phyloP scores from a whole-genome alignment of 176 grass and related monocot species.

The Phyllostachys edulis region DNA sequence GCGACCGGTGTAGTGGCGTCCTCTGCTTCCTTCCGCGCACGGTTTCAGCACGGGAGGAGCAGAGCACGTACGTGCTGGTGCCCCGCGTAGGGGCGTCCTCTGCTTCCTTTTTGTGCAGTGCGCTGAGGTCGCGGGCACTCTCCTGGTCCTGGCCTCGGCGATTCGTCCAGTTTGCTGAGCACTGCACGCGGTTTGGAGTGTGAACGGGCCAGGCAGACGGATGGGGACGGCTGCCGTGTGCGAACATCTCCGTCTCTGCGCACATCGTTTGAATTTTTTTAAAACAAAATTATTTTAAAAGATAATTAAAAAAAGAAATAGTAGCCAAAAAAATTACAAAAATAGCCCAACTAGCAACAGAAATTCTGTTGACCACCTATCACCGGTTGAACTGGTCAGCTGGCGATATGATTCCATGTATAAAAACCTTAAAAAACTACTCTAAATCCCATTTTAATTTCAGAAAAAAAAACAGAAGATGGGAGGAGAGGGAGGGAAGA shows the following conservation, averaged over 20 bases:
- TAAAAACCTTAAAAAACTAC: too few relatives aligned
- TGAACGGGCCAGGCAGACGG: neutral
- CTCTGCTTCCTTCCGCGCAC: neutral
- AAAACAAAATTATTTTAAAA: too few relatives aligned
- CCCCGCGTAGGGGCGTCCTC: neutral
- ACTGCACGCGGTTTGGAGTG: neutral
- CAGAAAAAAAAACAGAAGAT: too few relatives aligned
- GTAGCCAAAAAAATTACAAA: too few relatives aligned
- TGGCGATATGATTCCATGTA: too few relatives aligned
- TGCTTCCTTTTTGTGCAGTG: neutral
- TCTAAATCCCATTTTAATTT: too few relatives aligned
- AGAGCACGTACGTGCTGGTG: neutral
- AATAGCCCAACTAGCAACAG: too few relatives aligned
- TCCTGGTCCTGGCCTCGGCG: neutral
- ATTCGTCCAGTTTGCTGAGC: neutral
- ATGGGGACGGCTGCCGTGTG: constrained; percentile 15
- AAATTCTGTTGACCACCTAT: too few relatives aligned
- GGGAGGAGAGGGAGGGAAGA: too few relatives aligned
- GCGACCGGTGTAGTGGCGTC: too few relatives aligned
- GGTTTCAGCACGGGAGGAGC: neutral
- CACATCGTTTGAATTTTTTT: neutral
- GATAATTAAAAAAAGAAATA: too few relatives aligned
- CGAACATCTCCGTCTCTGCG: neutral
- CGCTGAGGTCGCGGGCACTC: neutral
- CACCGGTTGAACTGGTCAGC: too few relatives aligned